These are phyloP conservation scores for Zygosaccharomyces sapae DNA, from an alignment of 1,139 yeast species.

Conservation along the genomic window DNA sequence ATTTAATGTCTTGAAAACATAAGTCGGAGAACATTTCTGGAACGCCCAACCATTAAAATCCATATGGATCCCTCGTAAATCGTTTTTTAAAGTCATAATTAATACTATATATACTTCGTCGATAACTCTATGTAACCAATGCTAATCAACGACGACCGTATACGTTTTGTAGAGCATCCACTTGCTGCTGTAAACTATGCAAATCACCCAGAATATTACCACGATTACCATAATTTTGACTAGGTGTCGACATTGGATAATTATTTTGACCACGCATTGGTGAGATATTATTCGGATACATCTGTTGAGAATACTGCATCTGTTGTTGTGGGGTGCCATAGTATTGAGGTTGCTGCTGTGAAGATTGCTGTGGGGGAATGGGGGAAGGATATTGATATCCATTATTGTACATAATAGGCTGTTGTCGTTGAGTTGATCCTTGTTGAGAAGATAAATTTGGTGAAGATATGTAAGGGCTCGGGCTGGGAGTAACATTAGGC, in stretches of 20 bases:
- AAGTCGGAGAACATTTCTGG: no score
- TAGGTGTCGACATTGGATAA: constrained; percentile 26
- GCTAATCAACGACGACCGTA: constrained; percentile 20
- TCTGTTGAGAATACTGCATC: constrained; percentile 14
- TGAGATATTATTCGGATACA: constrained; percentile 7
- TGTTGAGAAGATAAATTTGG: constrained; percentile 14
- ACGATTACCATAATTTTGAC: constrained; percentile 35
- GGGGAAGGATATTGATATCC: constrained; percentile 12
- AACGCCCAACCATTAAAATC: no score
- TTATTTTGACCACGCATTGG: constrained; percentile 8
- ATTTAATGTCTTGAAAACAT: no score
- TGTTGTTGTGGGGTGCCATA: constrained; percentile 13
- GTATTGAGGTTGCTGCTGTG: constrained; percentile 14
- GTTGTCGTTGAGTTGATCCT: constrained; percentile 11
- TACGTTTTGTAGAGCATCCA: constrained; percentile 43
- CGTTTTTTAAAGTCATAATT: neutral
- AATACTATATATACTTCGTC: neutral
- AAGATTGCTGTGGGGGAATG: constrained; percentile 13
- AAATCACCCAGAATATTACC: constrained; percentile 56
- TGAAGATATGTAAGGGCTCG: constrained; percentile 10
- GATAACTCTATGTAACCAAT: constrained; percentile 1
- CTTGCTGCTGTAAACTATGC: constrained; percentile 61
- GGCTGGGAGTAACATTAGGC: constrained; percentile 9
- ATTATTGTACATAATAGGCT: constrained; percentile 14
- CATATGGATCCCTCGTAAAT: neutral